Evolutionary conservation across 495 filamentous ascomycete genomes (phyloP), one percentile per base, ranked within the genome.

Genomic region (Penicillium manginii): DNA sequence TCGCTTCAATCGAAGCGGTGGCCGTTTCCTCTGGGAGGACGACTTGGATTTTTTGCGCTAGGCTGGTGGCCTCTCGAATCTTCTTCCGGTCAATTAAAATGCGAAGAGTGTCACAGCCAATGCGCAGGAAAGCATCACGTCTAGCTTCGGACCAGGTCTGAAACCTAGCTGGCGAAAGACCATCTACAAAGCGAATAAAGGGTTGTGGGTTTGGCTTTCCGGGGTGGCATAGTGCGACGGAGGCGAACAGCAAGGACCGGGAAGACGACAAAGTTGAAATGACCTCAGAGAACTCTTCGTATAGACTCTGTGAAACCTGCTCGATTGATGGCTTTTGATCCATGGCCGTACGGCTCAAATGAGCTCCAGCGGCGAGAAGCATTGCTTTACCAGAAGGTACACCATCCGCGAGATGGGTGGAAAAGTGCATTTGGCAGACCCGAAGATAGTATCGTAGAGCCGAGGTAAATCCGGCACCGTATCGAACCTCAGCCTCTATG

Each of bases 171-270:
- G 54, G 43, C 11, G 63, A 60, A 3, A 70, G 18, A 2, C 32
- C 45, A 14, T 62, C 57, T 47, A 72, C 57, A 52, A 64, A 72
- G 29, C 59, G 45, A 19, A 79, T 52, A 45, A 78, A 72, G 4
- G 70, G 73, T 15, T 52, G 55, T 1, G 71, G 22, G 31, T 75
- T 64, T 14, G 73, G 76, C 29, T 68, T 46, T 14, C 63, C 63
- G 7, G 77, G 77, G 55, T 80, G 73, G 22, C 69, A 73, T 22
- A 79, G 53, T 7, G 64, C 57, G 48, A 73, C 60, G n/a, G 63
- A 58, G 21, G 68, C 65, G 5, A 45, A 55, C 18, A 71, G 42
- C 14, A 69, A 51, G 1, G 66, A 66, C 3, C 62, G 61, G 17
- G 70, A 61, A 17, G 63, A 62, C 14, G 65, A 50, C 29, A 78